These are phyloP conservation scores for Penicillium sp. DNA, from an alignment of 2,329 filamentous ascomycete genomes.

Conservation along the genomic window DNA sequence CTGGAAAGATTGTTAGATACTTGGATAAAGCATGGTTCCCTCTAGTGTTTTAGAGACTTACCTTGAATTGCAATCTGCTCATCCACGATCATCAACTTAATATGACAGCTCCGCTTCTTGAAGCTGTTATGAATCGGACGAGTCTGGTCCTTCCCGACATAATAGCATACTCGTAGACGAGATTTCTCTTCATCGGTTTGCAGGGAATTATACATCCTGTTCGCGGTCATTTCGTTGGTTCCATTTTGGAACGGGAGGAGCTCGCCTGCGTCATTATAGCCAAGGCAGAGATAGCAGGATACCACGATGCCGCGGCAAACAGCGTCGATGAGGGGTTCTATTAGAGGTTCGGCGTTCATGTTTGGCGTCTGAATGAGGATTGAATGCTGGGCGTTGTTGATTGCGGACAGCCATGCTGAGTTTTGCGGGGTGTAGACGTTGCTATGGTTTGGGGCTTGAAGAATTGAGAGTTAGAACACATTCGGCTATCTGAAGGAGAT, in stretches of 20 bases:
- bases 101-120: constrained; percentile 68
- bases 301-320: constrained; percentile 67
- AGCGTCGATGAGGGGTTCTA: constrained; percentile 63
- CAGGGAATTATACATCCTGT: constrained; percentile 58
- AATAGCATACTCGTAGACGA: constrained; percentile 63
- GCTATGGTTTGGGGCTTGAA: constrained; percentile 54
- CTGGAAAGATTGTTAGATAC: constrained; percentile 14
- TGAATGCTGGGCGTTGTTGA: constrained; percentile 60
- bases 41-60: background rate
- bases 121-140: constrained; percentile 64
- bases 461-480: background rate
- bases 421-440: constrained; percentile 69
- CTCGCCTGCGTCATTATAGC: constrained; percentile 77
- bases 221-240: constrained; percentile 69
- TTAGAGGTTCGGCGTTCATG: constrained; percentile 67
- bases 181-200: constrained; percentile 51
- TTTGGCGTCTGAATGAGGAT: constrained; percentile 80
- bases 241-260: constrained; percentile 73
- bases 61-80: constrained; percentile 65
- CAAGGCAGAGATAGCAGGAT: constrained; percentile 69
- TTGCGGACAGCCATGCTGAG: constrained; percentile 67
- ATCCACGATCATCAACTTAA: constrained; percentile 76
- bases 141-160: constrained; percentile 71
- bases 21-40: background rate
- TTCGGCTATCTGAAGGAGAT: background rate